Conservation (phyloP, 257 asterid species). For the Solanum etuberosum region DNA sequence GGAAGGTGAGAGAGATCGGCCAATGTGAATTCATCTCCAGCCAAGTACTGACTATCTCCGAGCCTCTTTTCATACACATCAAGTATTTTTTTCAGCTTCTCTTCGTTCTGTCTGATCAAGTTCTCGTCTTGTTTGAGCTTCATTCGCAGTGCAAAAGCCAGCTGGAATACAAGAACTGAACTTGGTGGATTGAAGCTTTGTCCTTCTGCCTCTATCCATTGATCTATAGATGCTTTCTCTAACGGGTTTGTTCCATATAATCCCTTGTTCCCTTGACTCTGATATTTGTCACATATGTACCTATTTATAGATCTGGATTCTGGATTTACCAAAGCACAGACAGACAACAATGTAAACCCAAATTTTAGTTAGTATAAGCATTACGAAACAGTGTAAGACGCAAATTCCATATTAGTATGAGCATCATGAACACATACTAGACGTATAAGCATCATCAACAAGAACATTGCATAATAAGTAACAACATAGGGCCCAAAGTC, state of each 20-base stretch:
- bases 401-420: not conserved
- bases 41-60: slow-evolving; percentile 59
- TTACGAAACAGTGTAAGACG: not conserved
- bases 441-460: not conserved
- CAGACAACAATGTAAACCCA: not conserved
- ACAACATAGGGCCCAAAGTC: not conserved
- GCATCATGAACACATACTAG: not conserved
- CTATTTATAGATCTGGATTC: slow-evolving; percentile 67
- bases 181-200: slow-evolving; percentile 67
- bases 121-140: slow-evolving; percentile 61
- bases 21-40: slow-evolving; percentile 66
- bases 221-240: slow-evolving; percentile 76
- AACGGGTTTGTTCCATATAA: slow-evolving; percentile 47
- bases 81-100: slow-evolving; percentile 61
- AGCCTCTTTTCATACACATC: slow-evolving; percentile 78
- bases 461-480: not conserved
- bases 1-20: slow-evolving; percentile 89
- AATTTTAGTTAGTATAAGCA: not conserved
- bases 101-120: slow-evolving; percentile 51
- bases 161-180: slow-evolving; percentile 51
- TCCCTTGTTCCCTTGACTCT: slow-evolving; percentile 44
- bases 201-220: slow-evolving; percentile 72
- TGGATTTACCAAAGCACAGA: slow-evolving; percentile 6
- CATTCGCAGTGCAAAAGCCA: slow-evolving; percentile 64
- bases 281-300: slow-evolving; percentile 58